These are phyloP conservation scores for Pestalotiopsis sp. DNA, from an alignment of 2,329 filamentous ascomycete species.

Conservation along the genomic window DNA sequence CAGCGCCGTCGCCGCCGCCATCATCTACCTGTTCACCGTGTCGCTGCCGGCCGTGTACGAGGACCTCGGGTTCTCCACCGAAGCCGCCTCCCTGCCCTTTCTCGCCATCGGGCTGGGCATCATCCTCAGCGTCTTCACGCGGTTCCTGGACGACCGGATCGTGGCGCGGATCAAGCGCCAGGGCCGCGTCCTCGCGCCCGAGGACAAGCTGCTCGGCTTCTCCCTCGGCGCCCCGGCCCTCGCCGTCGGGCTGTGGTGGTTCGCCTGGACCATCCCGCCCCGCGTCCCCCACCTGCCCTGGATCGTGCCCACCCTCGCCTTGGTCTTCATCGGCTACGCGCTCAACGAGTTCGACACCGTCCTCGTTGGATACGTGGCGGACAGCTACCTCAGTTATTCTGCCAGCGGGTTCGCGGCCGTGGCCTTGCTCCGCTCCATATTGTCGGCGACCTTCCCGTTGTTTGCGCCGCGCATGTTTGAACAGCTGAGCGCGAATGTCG, in stretches of 20 bases:
- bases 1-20: conserved; percentile 42
- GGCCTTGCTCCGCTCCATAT: conserved; percentile 25
- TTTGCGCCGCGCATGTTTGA: conserved; percentile 25
- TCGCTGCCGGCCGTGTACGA: conserved; percentile 41
- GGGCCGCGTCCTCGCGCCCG: conserved; percentile 38
- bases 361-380: conserved; percentile 28
- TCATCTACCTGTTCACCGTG: conserved; percentile 53
- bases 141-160: conserved; percentile 39
- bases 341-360: conserved; percentile 35
- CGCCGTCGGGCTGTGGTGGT: conserved; percentile 45
- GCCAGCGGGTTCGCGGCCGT: conserved; percentile 29
- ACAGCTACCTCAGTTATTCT: conserved; percentile 26
- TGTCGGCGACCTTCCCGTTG: conserved; percentile 28
- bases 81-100: conserved; percentile 41
- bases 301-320: conserved; percentile 40
- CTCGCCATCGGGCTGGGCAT: conserved; percentile 42
- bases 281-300: conserved; percentile 33
- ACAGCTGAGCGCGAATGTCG: conserved; percentile 23
- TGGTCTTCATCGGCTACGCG: conserved; percentile 48
- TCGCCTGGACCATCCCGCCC: conserved; percentile 50
- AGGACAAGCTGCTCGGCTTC: conserved; percentile 52
- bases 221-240: conserved; percentile 44
- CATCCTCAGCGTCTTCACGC: conserved; percentile 41
- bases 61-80: conserved; percentile 33
- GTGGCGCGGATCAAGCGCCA: conserved; percentile 18